phyloP scores from a whole-genome alignment of 768 basidiomycete genomes.

The Mycena leptocephala region DNA sequence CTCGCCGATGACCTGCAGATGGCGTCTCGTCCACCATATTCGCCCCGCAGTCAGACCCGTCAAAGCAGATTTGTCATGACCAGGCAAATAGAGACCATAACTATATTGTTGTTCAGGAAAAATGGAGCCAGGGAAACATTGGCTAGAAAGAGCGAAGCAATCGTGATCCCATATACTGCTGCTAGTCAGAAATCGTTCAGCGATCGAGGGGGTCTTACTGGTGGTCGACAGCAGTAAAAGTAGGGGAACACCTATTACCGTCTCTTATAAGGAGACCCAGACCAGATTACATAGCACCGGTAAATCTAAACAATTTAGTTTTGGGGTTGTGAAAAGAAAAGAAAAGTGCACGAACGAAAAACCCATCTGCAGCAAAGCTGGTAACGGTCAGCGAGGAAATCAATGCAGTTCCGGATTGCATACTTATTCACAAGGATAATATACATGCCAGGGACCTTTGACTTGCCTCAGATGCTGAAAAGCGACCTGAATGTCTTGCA shows the following conservation, averaged over 20 bases:
- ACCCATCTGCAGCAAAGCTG: background rate
- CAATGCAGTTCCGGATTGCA: background rate
- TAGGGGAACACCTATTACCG: background rate
- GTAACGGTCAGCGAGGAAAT: background rate
- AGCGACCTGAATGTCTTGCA: background rate
- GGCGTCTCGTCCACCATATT: too few species aligned
- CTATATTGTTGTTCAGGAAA: too few species aligned
- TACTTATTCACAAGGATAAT: background rate
- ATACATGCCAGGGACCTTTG: background rate
- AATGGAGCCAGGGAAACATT: background rate
- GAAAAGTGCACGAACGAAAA: background rate
- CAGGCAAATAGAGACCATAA: too few species aligned
- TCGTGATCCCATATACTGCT: background rate
- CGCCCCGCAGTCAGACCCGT: too few species aligned
- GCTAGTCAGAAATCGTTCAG: background rate
- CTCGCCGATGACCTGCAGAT: too few species aligned
- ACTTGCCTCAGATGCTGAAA: background rate
- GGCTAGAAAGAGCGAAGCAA: too few species aligned
- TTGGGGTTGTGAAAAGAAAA: background rate
- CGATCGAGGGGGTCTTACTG: background rate
- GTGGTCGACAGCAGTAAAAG: background rate
- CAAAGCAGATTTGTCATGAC: too few species aligned
- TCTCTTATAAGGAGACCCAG: background rate
- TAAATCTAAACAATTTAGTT: background rate
- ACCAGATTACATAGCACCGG: conserved; percentile 12